Evolutionary conservation across 2,329 filamentous ascomycete species (phyloP).

Genomic region (Pseudogymnoascus sp.): DNA sequence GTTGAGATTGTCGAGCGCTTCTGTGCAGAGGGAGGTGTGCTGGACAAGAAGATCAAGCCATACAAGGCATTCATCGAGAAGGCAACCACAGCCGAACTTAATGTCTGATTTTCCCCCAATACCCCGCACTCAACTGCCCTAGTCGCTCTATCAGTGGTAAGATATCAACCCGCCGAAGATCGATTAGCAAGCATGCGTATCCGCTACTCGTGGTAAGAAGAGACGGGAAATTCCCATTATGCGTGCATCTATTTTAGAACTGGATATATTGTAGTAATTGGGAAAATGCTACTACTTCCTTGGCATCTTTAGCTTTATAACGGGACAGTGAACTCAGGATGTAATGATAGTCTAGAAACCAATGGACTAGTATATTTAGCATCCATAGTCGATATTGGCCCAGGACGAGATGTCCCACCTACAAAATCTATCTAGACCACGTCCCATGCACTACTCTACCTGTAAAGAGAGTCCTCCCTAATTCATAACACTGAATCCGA

Average conservation of each 20-base stretch:
- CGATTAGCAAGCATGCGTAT: not conserved
- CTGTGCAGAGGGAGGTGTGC: conserved; percentile 35
- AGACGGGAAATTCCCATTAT: not conserved
- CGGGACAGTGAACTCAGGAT: not conserved
- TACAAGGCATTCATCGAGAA: conserved; percentile 31
- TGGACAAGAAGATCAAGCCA: conserved; percentile 37
- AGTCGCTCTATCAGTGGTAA: not conserved
- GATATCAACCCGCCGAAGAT: not conserved
- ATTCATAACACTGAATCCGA: not conserved
- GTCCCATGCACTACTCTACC: not conserved
- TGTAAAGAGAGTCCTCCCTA: not conserved
- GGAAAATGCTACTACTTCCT: not conserved
- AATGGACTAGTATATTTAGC: not conserved
- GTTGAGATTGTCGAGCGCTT: conserved; percentile 47
- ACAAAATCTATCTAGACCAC: not conserved
- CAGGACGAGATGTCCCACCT: not conserved
- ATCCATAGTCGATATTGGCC: not conserved
- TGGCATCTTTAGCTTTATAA: not conserved
- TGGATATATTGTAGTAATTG: not conserved
- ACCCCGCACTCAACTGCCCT: not conserved
- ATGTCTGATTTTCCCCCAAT: conserved; percentile 10
- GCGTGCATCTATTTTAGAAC: not conserved
- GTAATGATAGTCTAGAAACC: not conserved
- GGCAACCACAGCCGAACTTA: conserved; percentile 19
- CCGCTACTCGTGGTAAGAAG: not conserved